Base-by-base conservation (phyloP, 495 filamentous ascomycete species). In the Penicillium alfredii region DNA sequence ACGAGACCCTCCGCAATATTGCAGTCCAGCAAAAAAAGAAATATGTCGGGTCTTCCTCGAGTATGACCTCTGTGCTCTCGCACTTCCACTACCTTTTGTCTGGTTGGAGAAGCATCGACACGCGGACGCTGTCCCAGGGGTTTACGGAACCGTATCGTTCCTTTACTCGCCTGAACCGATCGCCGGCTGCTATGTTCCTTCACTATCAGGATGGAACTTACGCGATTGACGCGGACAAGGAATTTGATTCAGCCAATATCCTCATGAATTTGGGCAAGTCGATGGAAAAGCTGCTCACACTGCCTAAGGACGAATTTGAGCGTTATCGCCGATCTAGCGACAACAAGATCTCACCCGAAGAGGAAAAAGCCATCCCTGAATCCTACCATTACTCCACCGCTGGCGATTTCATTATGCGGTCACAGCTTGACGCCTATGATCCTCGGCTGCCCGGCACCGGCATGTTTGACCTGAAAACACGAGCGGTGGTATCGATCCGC, bases 211-310 rank as follows among this genome's bases (percentile, higher is more conserved):
- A 90, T 56, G 88, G 86, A 3, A 69, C 73, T 1, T 96, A 97
- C 56, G 90, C 93, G n/a, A 94, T 99, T 43, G 92, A 99, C 62
- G 85, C 88, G 0, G 92, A 97, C 60, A 99, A 97, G 64, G 78
- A 95, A 56, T 94, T 76, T 50, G 92, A 95, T 44, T 72, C 62
- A 6, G 82, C 84, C 15, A 97, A 86, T 40, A 76, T 99, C 24
- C 69, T 97, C 17, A 88, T 80, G 56, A 84, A 88, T 66, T 74
- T 99, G 5, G 92, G 92, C 5, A 87, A 88, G 40, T 94, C 88
- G 0, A 86, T 99, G 81, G 92, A 99, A 58, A 96, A 96, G 58
- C 66, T 96, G 10, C 74, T 99, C n/a, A 96, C 89, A 0, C 53
- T 90, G 19, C 69, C 80, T 10, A 86, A 78, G 28, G 76, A 84